Evolutionary conservation across 2,329 filamentous ascomycete species (phyloP), one percentile per base, ranked within the genome.

Genomic region (Neopestalotiopsis rosae): DNA sequence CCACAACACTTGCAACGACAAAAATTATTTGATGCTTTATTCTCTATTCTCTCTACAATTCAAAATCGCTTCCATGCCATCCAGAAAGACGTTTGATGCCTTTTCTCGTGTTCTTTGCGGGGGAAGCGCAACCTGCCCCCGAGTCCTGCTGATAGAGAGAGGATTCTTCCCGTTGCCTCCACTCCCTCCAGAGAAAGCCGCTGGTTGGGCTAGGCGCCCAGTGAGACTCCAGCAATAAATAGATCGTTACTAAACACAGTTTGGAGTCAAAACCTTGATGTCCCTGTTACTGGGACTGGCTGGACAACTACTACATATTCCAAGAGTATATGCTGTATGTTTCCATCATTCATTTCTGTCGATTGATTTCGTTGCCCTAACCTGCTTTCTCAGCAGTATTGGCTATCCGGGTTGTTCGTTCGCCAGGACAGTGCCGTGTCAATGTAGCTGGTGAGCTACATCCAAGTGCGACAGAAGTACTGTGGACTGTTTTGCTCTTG

Each of bases 161-260:
- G 52, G 64, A 66, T 66, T 66, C 64, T 66, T 66, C 49, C 64
- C 64, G 64, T 66, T 45, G 28, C 42, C 64, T 66, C 64, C 64
- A 45, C 64, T 57, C 32, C 30, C 24, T 20, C 45, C 17, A 52
- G 45, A 52, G 64, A 58, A 38, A 38, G 64, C 40, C 64, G 64
- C 64, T 66, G 64, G 20, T 58, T 34, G 64, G 64, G 64, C 49
- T 66, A 66, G 64, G 45, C 64, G 64, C 45, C 64, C 42, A 66
- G 64, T 52, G n/a, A 49, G 20, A 32, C 42, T 30, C 62, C 20
- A 30, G 61, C 62, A 65, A 45, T n/a, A 58, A 58, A 30, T 34
- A 40, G 20, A 58, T 28, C 20, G 64, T 57, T 49, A 24, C 42
- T 49, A n/a, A 30, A n/a, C 62, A 65, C 42, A 45, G 62, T 45